phyloP scores from a whole-genome alignment of 495 filamentous ascomycete species.

The Cairneyella variabilis region DNA sequence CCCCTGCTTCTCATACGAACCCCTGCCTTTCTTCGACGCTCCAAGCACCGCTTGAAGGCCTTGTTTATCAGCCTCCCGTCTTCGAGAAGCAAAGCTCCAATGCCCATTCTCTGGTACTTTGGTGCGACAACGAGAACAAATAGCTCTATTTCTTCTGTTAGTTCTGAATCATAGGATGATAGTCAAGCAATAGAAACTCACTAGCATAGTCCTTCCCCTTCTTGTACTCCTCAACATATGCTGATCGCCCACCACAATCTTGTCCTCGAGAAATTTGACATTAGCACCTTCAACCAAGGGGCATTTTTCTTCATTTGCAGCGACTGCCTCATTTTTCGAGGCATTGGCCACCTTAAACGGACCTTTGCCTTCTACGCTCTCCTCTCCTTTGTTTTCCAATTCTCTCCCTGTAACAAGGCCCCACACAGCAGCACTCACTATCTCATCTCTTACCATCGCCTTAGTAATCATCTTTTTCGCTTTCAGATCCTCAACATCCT shows the following conservation, averaged over 20 bases:
- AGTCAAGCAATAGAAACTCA: slow-evolving; percentile 11
- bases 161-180: not conserved
- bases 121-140: slow-evolving; percentile 10
- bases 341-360: not conserved
- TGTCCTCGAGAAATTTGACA: slow-evolving; percentile 20
- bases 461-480: not conserved
- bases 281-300: slow-evolving; percentile 12
- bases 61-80: slow-evolving; percentile 14
- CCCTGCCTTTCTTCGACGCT: slow-evolving; percentile 13
- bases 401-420: not conserved
- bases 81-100: slow-evolving; percentile 18
- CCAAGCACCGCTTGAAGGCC: slow-evolving; percentile 19
- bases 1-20: slow-evolving; percentile 21
- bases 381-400: not conserved
- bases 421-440: not conserved
- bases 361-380: not conserved
- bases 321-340: too few relatives aligned
- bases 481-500: not conserved
- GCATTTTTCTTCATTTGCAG: too few relatives aligned
- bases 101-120: slow-evolving; percentile 18
- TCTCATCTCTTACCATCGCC: not conserved
- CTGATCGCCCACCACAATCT: slow-evolving; percentile 15
- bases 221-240: slow-evolving; percentile 4
- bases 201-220: slow-evolving; percentile 21
- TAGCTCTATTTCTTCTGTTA: slow-evolving; percentile 12